These are phyloP conservation scores for Geranium brycei DNA, from an alignment of 345 rosid species.

Conservation along the genomic window DNA sequence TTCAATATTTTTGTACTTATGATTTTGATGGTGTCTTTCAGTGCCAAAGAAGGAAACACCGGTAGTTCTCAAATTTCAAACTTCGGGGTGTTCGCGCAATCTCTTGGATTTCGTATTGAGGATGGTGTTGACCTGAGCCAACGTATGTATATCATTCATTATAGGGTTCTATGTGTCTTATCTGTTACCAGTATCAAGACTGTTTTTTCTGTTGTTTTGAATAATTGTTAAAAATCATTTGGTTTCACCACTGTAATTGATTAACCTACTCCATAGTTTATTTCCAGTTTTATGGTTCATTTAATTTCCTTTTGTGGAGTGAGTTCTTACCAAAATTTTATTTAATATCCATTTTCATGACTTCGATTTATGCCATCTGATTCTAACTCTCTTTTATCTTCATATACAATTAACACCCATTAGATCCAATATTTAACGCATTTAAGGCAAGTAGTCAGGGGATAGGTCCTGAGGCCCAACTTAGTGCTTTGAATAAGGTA, in stretches of 20 bases:
- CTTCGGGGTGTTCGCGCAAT: constrained; percentile 31
- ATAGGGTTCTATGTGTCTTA: not conserved
- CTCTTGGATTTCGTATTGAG: constrained; percentile 32
- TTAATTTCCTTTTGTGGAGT: not conserved
- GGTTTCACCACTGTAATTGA: not conserved
- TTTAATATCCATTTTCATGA: no score
- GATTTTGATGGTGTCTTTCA: constrained; percentile 14
- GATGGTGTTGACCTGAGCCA: constrained; percentile 41
- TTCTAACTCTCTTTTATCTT: constrained; percentile 1
- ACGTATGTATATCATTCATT: constrained; percentile 19
- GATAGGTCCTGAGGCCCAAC: no score
- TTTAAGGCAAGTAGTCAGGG: constrained; percentile 24
- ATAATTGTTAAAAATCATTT: no score
- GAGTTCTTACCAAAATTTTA: not conserved
- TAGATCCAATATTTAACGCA: constrained; percentile 46
- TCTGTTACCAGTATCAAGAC: not conserved
- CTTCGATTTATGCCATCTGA: constrained; percentile 1
- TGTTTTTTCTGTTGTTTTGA: not conserved
- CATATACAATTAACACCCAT: constrained; percentile 1
- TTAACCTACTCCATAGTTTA: not conserved
- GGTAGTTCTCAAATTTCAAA: constrained; percentile 32
- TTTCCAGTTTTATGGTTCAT: not conserved
- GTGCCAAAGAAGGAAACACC: constrained; percentile 23
- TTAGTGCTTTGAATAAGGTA: no score
- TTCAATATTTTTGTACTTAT: not conserved